phyloP scores from a whole-genome alignment of 257 asterid genomes.

The Rehmannia glutinosa region DNA sequence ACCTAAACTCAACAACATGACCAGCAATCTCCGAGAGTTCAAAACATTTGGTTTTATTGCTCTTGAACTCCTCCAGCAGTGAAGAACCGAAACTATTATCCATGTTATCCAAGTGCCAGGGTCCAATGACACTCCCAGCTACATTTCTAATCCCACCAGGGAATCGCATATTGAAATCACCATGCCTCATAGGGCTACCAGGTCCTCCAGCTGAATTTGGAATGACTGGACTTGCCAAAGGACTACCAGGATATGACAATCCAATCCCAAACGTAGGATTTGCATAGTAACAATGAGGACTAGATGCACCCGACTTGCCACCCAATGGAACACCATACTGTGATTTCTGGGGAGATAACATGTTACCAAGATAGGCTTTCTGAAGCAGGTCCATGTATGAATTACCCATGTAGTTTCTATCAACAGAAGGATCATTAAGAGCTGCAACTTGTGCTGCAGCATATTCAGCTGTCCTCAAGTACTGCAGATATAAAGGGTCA shows the following conservation, averaged over 20 bases:
- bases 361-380: conserved; percentile 69
- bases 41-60: conserved; percentile 81
- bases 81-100: conserved; percentile 63
- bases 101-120: conserved; percentile 81
- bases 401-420: conserved; percentile 61
- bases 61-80: conserved; percentile 90
- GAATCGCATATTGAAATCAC: conserved; percentile 60
- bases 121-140: conserved; percentile 67
- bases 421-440: conserved; percentile 61
- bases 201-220: conserved; percentile 68
- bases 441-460: conserved; percentile 73
- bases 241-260: conserved; percentile 83
- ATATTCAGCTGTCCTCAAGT: conserved; percentile 68
- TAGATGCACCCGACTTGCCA: conserved; percentile 44
- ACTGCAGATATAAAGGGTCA: conserved; percentile 81
- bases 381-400: conserved; percentile 77
- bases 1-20: conserved; percentile 97
- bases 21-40: conserved; percentile 91
- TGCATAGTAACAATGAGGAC: conserved; percentile 75
- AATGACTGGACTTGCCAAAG: conserved; percentile 55
- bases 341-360: conserved; percentile 71
- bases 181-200: conserved; percentile 82
- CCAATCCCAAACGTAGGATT: conserved; percentile 65
- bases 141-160: conserved; percentile 69
- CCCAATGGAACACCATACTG: conserved; percentile 59